Conservation (phyloP, 2,329 filamentous ascomycete genomes). For the Colletotrichum echinochloae region DNA sequence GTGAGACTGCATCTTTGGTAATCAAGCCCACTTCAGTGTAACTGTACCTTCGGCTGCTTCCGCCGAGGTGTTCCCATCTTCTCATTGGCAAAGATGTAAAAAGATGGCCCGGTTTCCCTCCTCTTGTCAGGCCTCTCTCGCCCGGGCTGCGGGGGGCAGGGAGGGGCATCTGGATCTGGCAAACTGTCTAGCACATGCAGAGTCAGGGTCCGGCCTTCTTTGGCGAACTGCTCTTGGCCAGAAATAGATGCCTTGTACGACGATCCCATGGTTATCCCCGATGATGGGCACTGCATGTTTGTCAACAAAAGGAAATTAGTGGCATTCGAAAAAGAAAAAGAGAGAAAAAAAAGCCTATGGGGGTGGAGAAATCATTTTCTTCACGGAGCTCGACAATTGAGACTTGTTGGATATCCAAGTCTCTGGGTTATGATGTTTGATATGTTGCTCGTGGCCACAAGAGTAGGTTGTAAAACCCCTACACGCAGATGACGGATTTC, state of each 20-base stretch:
- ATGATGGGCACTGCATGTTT: background rate
- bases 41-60: background rate
- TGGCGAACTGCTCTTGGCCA: slow-evolving; percentile 1
- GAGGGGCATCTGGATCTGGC: background rate
- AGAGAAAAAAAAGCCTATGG: background rate
- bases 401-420: slow-evolving; percentile 2
- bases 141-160: slow-evolving; percentile 20
- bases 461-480: background rate
- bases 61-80: background rate
- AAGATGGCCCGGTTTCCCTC: slow-evolving; percentile 15
- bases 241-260: slow-evolving; percentile 11
- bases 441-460: background rate
- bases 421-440: slow-evolving; percentile 8
- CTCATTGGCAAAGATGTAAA: background rate
- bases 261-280: slow-evolving; percentile 21
- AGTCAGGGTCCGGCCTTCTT: slow-evolving; percentile 36
- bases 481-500: too few species aligned
- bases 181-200: slow-evolving; percentile 27
- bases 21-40: background rate
- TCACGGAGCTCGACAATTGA: slow-evolving; percentile 9
- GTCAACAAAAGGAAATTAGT: background rate
- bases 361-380: slow-evolving; percentile 18
- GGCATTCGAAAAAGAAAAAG: background rate
- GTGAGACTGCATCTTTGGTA: background rate
- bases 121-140: slow-evolving; percentile 29